These are phyloP conservation scores for Phytophthora pinifolia DNA, from an alignment of 352 stramenopile species.

Conservation along the genomic window DNA sequence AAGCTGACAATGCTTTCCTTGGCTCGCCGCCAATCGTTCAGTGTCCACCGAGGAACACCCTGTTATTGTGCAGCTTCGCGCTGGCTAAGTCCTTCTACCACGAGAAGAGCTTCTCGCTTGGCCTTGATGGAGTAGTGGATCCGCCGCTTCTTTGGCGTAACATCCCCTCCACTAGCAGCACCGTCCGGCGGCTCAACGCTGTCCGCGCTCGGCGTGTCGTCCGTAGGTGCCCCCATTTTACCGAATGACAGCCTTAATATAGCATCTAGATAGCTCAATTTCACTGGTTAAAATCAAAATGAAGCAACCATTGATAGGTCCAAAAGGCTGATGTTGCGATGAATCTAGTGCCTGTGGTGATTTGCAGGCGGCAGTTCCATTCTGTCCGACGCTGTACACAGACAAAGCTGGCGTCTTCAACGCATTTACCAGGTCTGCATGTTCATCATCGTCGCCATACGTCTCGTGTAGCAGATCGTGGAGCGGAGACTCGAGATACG, in stretches of 20 bases:
- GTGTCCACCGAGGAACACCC: slow-evolving; percentile 4
- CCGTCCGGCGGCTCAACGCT: not conserved
- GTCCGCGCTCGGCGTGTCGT: not conserved
- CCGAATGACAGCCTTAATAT: not conserved
- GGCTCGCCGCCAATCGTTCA: not conserved
- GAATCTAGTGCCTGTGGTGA: not conserved
- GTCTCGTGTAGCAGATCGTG: too few relatives aligned
- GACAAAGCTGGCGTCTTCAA: too few relatives aligned
- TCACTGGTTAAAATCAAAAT: too few relatives aligned
- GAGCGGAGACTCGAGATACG: too few relatives aligned
- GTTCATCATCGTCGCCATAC: too few relatives aligned
- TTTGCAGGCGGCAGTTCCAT: slow-evolving; percentile 1
- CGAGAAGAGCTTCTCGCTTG: slow-evolving; percentile 1
- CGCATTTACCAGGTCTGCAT: too few relatives aligned
- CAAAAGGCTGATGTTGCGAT: too few relatives aligned
- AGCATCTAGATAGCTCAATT: too few relatives aligned
- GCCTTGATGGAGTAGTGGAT: slow-evolving; percentile 9
- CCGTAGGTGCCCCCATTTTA: slow-evolving; percentile 9
- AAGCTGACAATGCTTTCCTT: slow-evolving; percentile 3
- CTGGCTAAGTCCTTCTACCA: slow-evolving; percentile 1
- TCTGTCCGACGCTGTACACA: slow-evolving; percentile 9
- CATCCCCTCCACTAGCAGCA: not conserved
- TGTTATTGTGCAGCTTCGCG: not conserved
- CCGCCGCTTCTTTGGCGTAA: not conserved
- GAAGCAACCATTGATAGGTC: too few relatives aligned